Evolutionary conservation across 306 rosid genomes (phyloP), one percentile per base, ranked within the genome.

Genomic region (Calophaca sinica): DNA sequence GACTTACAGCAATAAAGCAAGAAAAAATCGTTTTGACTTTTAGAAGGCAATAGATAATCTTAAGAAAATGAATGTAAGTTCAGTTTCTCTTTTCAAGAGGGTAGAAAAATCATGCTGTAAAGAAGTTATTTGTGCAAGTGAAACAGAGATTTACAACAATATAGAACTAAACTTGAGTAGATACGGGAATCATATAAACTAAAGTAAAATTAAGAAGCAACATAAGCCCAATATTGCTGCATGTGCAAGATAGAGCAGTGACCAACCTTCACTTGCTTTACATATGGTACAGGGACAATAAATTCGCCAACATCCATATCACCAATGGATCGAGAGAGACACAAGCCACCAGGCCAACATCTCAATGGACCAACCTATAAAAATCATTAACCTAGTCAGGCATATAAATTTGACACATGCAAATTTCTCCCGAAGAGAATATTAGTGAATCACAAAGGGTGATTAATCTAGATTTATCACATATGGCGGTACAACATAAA

Each of bases 331-430:
- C 99, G 90, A 53, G 99, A 96, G 45, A 96, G 94, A 77, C 99
- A 96, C 92, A 96, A 84, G 70, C 99, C 99, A 72, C 99, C 98
- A 3, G 99, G 99, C 99, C 99, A 96, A 85, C 99, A 96, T 86
- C 99, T 88, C 87, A 96, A 83, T 20, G 99, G 98, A 74, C 99
- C 99, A 71, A 96, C 83, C 97, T 92, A 70, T 39, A 79, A 57
- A 33, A 73, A 44, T 35, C 62, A 71, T 46, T 62, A 69, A 76
- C 36, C 35, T 36, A 71, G 71, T 76, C 59, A 71, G 70, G 49
- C 57, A 62, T 42, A 36, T 75, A 7, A 62, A 11, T 11, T 48
- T 63, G 55, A 38, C 59, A 80, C 36, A 70, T 11, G n/a, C 60
- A 70, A 36, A 69, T 46, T 60, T 60, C 45, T 48, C 45, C 58